Percentiles rank a stretch among this genome's conserved stretches.
These are phyloP conservation scores for Sophora flavescens DNA, from an alignment of 306 rosid species.

Conservation along the genomic window DNA sequence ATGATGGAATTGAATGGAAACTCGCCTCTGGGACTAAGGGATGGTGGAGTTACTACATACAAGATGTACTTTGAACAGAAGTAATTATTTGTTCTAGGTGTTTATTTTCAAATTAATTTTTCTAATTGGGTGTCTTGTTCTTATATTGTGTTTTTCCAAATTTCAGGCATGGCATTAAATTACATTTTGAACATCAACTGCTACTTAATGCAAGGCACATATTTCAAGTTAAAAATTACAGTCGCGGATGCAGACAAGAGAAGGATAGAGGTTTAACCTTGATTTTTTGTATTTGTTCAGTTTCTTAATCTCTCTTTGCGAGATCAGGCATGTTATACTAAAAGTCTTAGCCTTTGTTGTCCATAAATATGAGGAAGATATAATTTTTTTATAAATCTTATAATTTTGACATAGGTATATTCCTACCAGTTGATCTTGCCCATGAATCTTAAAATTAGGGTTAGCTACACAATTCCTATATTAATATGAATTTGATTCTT, in stretches of 20 bases:
- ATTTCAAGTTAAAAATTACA: constrained; percentile 63
- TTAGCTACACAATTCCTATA: neutral
- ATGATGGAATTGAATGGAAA: constrained; percentile 60
- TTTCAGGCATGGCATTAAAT: constrained; percentile 66
- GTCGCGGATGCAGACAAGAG: constrained; percentile 48
- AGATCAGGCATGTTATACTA: neutral
- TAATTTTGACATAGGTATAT: neutral
- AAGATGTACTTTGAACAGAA: constrained; percentile 54
- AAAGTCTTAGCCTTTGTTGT: neutral
- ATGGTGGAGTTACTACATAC: constrained; percentile 62
- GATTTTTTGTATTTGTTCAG: constrained; percentile 5
- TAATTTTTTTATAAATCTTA: constrained; percentile 2
- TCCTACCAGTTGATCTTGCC: constrained; percentile 15
- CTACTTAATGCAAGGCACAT: constrained; percentile 62
- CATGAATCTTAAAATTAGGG: constrained; percentile 21
- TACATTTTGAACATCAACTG: constrained; percentile 58
- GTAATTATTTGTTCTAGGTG: constrained; percentile 50
- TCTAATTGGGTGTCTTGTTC: neutral
- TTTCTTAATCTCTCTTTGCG: constrained; percentile 16
- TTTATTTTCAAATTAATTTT: neutral
- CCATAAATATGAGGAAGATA: neutral
- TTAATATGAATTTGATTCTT: constrained; percentile 19
- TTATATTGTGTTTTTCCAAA: constrained; percentile 22
- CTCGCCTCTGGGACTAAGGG: constrained; percentile 53
- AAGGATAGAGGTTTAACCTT: constrained; percentile 64